Evolutionary conservation across 2,329 filamentous ascomycete genomes (phyloP).

Genomic region (Capronia americana): DNA sequence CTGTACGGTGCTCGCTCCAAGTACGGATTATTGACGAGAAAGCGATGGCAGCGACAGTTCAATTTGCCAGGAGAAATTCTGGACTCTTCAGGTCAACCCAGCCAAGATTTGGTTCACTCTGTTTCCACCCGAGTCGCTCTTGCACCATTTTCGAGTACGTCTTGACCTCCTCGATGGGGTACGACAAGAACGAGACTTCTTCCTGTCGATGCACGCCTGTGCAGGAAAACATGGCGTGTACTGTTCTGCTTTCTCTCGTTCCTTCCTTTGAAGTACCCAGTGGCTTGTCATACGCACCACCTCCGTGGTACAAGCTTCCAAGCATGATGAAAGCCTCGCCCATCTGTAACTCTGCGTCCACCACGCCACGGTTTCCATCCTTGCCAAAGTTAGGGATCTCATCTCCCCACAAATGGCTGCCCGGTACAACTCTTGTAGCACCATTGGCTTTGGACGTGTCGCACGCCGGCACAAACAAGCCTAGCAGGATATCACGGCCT

Average conservation of each 20-base stretch:
- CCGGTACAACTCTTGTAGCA: slow-evolving; percentile 48
- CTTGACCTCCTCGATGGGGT: slow-evolving; percentile 49
- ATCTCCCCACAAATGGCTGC: slow-evolving; percentile 50
- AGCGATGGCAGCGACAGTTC: neutral
- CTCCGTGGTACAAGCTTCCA: slow-evolving; percentile 49
- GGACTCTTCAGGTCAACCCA: slow-evolving; percentile 51
- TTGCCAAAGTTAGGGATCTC: slow-evolving; percentile 47
- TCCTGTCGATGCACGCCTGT: slow-evolving; percentile 48
- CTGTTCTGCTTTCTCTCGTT: slow-evolving; percentile 40
- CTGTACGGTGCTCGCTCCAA: slow-evolving; percentile 37
- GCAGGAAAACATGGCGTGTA: slow-evolving; percentile 52
- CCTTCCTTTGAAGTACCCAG: slow-evolving; percentile 38
- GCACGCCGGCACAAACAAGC: slow-evolving; percentile 48
- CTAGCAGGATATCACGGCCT: slow-evolving; percentile 47
- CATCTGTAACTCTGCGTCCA: slow-evolving; percentile 45
- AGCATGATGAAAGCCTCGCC: slow-evolving; percentile 51
- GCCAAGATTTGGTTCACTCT: slow-evolving; percentile 50
- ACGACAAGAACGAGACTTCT: slow-evolving; percentile 47
- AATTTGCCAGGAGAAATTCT: slow-evolving; percentile 42
- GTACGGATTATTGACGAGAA: slow-evolving; percentile 20
- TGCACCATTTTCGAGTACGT: slow-evolving; percentile 48
- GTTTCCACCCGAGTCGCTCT: slow-evolving; percentile 50
- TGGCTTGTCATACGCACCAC: slow-evolving; percentile 43
- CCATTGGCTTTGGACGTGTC: slow-evolving; percentile 48
- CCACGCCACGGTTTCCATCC: slow-evolving; percentile 40